A percentile compares a stretch with the other conserved stretches of the same genome.
Conservation (phyloP, 352 stramenopile species). For the Pythium phragmitis region DNA sequence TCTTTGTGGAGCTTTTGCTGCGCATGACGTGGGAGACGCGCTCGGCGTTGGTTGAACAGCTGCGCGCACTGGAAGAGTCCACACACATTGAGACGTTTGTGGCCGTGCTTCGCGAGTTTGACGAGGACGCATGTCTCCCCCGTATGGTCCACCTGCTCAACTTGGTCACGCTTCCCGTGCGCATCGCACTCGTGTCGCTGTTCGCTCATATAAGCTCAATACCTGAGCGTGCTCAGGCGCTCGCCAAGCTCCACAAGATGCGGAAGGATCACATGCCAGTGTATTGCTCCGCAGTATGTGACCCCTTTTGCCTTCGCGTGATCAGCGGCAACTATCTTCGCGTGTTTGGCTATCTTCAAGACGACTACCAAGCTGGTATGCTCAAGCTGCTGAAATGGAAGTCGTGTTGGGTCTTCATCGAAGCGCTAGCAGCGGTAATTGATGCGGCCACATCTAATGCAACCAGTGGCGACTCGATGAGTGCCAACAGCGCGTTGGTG, state of each 20-base stretch:
- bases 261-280: constrained; percentile 38
- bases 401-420: constrained; percentile 51
- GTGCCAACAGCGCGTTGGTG: constrained; percentile 20
- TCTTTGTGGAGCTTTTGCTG: constrained; percentile 44
- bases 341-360: constrained; percentile 42
- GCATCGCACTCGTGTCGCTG: constrained; percentile 32
- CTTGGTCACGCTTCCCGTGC: constrained; percentile 35
- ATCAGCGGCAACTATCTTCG: constrained; percentile 43
- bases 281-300: constrained; percentile 40
- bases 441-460: constrained; percentile 7
- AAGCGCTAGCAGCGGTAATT: constrained; percentile 32
- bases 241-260: constrained; percentile 40
- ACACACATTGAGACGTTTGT: constrained; percentile 38
- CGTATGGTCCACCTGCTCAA: constrained; percentile 46
- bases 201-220: constrained; percentile 12
- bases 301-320: constrained; percentile 13
- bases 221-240: constrained; percentile 15
- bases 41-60: constrained; percentile 61
- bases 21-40: constrained; percentile 53
- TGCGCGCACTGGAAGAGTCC: constrained; percentile 43
- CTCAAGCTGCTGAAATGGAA: constrained; percentile 38
- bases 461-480: background rate
- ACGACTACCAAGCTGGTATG: constrained; percentile 39
- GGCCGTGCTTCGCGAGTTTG: constrained; percentile 36
- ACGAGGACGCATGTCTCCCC: constrained; percentile 33